Evolutionary conservation across 2,329 filamentous ascomycete species (phyloP), one percentile per base, ranked within the genome.

Genomic region (Aspergillus piperis): DNA sequence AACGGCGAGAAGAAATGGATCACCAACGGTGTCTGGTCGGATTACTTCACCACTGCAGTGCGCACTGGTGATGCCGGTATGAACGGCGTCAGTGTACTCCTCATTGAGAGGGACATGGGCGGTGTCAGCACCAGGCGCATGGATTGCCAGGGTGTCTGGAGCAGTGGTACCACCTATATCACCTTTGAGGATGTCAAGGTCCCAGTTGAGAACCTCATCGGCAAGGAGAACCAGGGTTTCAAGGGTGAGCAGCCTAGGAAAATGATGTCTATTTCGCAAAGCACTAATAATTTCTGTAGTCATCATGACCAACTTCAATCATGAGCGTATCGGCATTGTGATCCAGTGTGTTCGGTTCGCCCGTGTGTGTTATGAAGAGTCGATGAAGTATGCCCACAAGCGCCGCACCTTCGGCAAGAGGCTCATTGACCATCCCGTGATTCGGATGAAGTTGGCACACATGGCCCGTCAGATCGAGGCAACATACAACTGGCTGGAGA

Each of bases 1-100:
- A 99, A 98, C 73, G 95, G 95, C 58, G 94, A 97, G 86, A 98
- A 99, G 90, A 99, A 99, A 82, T 98, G 95, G 94, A 98, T 98
- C 78, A 98, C 94, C 71, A 99, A 99, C 80, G 95, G 95, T 72
- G 87, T 97, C 72, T 97, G 92, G 92, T 86, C 84, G 64, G 95
- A 99, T 78, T 99, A 98, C 82, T 98, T 98, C 83, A 98, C 95
- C 58, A 96, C 91, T 13, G 95, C 94, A 25, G 95, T 99, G 41
- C 89, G 95, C 62, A 99, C 95, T 6, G 92, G 90, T 65, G 89
- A 88, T 36, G 82, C 86, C 23, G 95, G 95, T 67, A 98, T 97
- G 93, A 93, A 94, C 73, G 95, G 95, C 62, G 84, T 99, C 63
- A 91, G 88, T 30, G 85, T 98, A 54, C 86, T 99, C 54, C 88